These are phyloP conservation scores for Geotrichum candidum DNA, from an alignment of 1,139 yeast genomes.

Conservation along the genomic window DNA sequence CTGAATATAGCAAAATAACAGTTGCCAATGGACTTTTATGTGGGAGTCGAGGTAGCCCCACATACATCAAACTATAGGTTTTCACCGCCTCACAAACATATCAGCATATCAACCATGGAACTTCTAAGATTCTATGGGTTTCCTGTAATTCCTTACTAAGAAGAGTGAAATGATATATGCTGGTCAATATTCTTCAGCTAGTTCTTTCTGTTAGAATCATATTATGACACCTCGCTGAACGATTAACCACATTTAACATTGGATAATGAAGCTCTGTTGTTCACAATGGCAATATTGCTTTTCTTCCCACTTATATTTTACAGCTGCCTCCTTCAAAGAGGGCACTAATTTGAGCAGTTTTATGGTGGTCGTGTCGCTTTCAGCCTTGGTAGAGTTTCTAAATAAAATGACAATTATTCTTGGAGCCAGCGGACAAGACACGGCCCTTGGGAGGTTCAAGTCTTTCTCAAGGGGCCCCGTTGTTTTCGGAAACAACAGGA, in stretches of 20 bases:
- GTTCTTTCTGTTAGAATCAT: conserved; percentile 48
- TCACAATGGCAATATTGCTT: conserved; percentile 47
- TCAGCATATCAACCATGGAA: too few relatives aligned
- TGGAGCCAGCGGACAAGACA: conserved; percentile 10
- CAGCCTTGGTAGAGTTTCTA: conserved; percentile 37
- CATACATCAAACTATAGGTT: too few relatives aligned
- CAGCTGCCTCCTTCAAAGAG: conserved; percentile 36
- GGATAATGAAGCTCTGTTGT: conserved; percentile 33
- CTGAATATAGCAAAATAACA: too few relatives aligned
- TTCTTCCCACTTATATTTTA: conserved; percentile 51
- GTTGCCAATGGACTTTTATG: too few relatives aligned
- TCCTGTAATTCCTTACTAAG: too few relatives aligned
- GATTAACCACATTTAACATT: conserved; percentile 32
- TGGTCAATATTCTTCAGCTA: conserved; percentile 43
- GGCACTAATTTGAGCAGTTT: conserved; percentile 41
- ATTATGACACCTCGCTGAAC: conserved; percentile 51
- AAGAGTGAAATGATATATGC: too few relatives aligned
- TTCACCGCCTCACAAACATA: too few relatives aligned
- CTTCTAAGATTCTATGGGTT: too few relatives aligned
- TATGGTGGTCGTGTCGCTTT: conserved; percentile 36
- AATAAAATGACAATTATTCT: conserved; percentile 41
- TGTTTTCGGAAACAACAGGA: too few relatives aligned
- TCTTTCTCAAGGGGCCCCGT: not conserved
- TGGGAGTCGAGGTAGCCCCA: too few relatives aligned
- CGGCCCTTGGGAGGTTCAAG: conserved; percentile 17